Conservation (phyloP, 2,329 filamentous ascomycete species). For the Gliomastix tumulicola region DNA sequence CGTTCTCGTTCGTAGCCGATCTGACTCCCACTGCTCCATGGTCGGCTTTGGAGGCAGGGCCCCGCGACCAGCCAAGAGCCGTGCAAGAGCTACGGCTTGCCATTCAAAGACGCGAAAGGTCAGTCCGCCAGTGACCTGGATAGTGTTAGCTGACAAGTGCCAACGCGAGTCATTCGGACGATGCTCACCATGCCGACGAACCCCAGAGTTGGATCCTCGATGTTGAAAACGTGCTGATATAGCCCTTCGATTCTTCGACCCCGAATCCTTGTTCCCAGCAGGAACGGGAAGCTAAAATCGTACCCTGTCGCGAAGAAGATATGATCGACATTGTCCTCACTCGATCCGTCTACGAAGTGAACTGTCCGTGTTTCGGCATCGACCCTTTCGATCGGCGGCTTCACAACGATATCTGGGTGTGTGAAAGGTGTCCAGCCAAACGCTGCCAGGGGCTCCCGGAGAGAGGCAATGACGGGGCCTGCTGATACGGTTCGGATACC, state of each 20-base stretch:
- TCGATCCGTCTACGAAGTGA: slow-evolving; percentile 2
- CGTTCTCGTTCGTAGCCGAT: too few species aligned
- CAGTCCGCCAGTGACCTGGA: slow-evolving; percentile 35
- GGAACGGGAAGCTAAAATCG: slow-evolving; percentile 2
- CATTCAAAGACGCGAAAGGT: slow-evolving; percentile 65
- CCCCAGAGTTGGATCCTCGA: neutral
- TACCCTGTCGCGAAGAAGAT: slow-evolving; percentile 4
- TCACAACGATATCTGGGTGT: neutral
- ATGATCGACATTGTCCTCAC: slow-evolving; percentile 2
- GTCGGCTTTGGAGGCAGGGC: slow-evolving; percentile 44
- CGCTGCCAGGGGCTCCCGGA: slow-evolving; percentile 29
- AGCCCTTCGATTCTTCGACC: neutral
- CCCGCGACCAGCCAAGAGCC: slow-evolving; percentile 47
- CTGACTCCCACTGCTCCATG: too few species aligned
- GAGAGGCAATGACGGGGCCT: slow-evolving; percentile 40
- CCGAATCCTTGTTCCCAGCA: neutral
- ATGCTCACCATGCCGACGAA: neutral
- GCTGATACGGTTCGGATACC: slow-evolving; percentile 38
- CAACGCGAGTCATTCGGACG: too few species aligned
- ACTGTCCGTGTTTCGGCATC: neutral
- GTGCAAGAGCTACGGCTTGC: slow-evolving; percentile 56
- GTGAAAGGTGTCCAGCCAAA: neutral
- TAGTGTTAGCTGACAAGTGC: too few species aligned
- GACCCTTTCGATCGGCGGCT: neutral
- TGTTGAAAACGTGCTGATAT: neutral